Evolutionary conservation across 176 grass and related monocot species (phyloP), one percentile per base, ranked within the genome.

Genomic region (Eremochloa ophiuroides): DNA sequence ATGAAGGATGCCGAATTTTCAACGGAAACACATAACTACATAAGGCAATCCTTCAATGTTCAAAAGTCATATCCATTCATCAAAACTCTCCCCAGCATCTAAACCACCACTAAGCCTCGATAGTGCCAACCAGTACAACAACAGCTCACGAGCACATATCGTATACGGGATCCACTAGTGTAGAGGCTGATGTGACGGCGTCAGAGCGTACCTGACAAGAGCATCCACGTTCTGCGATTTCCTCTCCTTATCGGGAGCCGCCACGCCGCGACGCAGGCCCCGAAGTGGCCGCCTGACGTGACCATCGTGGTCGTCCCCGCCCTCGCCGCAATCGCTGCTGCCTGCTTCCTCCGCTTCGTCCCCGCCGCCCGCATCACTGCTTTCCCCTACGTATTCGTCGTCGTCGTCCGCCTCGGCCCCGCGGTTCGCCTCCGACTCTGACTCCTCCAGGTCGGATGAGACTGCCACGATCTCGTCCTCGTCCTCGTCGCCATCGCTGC

Each of bases 221-320:
- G 89, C 93, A 26, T 88, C 91, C 3, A 98, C 93, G 48, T 95
- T 98, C 72, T 95, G 90, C 29, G 87, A 99, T 55, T 99, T 99
- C 74, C 73, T 82, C 59, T 93, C 93, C 75, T 65, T 60, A 72
- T 93, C 82, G 63, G 81, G 76, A n/a, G 35, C 39, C 38, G 34
- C 23, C 11, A 31, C 61, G 8, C 68, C 64, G 13, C 80, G 62
- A 17, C 76, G 70, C 43, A 64, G 33, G 23, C 80, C 60, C 58
- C 50, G 68, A 50, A 84, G 39, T 28, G 63, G 12, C 79, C 59
- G 38, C 79, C 78, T 66, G 14, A 51, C 47, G 22, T 80, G 37
- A 23, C 18, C 64, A 26, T 66, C 64, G 18, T 66, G 41, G 40
- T 29, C 62, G 46, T 67, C 80, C 8, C 86, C 87, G 29, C 67